A percentile compares a stretch with the other conserved stretches of the same genome.
Evolutionary conservation across 257 asterid genomes (phyloP).

Genomic region (Fraxinus cuspidata): DNA sequence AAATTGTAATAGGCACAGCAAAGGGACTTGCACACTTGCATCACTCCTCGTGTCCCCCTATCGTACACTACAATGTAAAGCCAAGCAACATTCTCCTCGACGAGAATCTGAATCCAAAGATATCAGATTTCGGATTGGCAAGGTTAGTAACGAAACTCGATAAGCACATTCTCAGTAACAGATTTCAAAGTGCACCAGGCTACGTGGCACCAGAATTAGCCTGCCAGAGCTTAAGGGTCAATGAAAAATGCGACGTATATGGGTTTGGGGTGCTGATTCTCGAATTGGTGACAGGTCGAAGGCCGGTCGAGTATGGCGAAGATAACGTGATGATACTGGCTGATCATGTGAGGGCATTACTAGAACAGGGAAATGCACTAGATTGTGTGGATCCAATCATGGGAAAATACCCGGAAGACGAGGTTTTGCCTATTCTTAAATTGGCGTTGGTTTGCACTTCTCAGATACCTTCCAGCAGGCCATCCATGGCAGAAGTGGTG

Average conservation of each 20-base stretch:
- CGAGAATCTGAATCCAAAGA: constrained; percentile 59
- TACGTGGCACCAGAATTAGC: constrained; percentile 91
- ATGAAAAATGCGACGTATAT: constrained; percentile 84
- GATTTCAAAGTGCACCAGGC: constrained; percentile 79
- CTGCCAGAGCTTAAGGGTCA: constrained; percentile 85
- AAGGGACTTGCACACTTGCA: constrained; percentile 89
- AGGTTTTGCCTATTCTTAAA: constrained; percentile 77
- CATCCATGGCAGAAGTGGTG: constrained; percentile 97
- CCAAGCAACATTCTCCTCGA: constrained; percentile 85
- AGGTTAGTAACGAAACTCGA: constrained; percentile 67
- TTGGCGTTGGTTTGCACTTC: constrained; percentile 91
- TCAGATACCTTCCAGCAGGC: constrained; percentile 93
- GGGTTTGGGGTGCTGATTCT: constrained; percentile 89
- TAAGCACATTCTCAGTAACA: constrained; percentile 53
- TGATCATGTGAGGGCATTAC: constrained; percentile 73
- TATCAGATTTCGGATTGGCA: constrained; percentile 78
- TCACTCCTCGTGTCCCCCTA: constrained; percentile 72
- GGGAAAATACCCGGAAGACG: constrained; percentile 78
- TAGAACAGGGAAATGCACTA: constrained; percentile 75
- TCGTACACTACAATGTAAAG: constrained; percentile 80
- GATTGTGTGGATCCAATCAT: constrained; percentile 74
- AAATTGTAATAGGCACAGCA: constrained; percentile 71
- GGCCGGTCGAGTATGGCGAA: constrained; percentile 85
- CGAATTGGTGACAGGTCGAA: constrained; percentile 74
- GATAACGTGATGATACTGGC: constrained; percentile 75